Base-by-base conservation (phyloP, 148 eudicot species). In the Camellia sinensis region DNA sequence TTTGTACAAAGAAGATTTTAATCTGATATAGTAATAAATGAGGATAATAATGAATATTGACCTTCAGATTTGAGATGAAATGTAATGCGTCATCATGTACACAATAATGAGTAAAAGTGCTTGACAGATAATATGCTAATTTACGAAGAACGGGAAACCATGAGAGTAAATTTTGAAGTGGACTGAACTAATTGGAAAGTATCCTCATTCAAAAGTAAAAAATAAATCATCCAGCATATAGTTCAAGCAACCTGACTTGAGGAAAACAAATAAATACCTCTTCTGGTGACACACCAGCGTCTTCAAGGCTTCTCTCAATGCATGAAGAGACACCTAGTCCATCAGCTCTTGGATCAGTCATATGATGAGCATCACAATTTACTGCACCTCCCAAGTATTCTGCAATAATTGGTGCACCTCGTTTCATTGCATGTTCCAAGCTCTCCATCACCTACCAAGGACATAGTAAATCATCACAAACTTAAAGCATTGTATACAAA, bases 321-420 rank as follows among this genome's bases (percentile, higher is more conserved):
- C 98, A 95, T 48, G 97, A 82, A 82, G 98, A 95, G 67, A 95
- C 98, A 78, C 97, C 98, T 72, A 95, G 98, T 68, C 98, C 98
- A 87, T 95, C 98, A 71, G 96, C 86, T 84, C 98, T 85, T 67
- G 98, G 98, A 84, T 95, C 98, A 29, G 98, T 95, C 98, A 95
- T 95, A 84, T 95, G 98, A 86, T 95, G 80, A 79, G 98, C 98
- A 89, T 95, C 98, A 81, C 98, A 95, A 75, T 90, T 95, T 60
- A 95, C 90, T 19, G 96, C 96, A 85, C 98, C 98, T 77, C 98
- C 98, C 86, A 95, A 81, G 73, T 95, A 95, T 73, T 95, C 98
- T 6, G 98, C 98, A 76, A 93, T 86, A 65, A 95, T 95, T 45
- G 94, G 96, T 59, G 98, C 98, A 83, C 81, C 94, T 81, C 98